A percentile compares a stretch with the other conserved stretches of the same genome.
These are phyloP conservation scores for Amanita inopinata DNA, from an alignment of 768 basidiomycete species.

Conservation along the genomic window DNA sequence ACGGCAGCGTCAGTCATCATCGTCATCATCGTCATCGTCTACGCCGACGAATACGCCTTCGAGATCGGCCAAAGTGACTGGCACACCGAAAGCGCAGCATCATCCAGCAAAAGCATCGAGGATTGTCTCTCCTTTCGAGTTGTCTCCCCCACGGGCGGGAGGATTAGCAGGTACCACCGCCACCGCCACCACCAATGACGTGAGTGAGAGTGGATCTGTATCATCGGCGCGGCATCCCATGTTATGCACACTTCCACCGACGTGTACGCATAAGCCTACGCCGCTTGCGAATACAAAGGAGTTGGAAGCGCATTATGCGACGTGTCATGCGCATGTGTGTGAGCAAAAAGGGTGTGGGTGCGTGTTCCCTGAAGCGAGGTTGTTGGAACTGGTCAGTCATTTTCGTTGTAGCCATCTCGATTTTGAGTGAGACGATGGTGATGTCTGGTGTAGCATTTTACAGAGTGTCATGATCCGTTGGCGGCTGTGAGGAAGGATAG, in stretches of 20 bases:
- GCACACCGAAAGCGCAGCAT: constrained; percentile 11
- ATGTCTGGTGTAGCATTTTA: constrained; percentile 48
- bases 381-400: constrained; percentile 70
- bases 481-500: constrained; percentile 67
- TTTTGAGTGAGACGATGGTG: not conserved
- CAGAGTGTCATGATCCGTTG: constrained; percentile 83
- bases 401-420: too few relatives aligned
- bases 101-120: constrained; percentile 10
- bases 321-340: constrained; percentile 78
- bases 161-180: too few relatives aligned
- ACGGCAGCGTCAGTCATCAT: constrained; percentile 29
- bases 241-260: constrained; percentile 73
- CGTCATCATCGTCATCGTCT: constrained; percentile 25
- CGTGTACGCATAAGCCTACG: constrained; percentile 62
- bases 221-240: constrained; percentile 33
- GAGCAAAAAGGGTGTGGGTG: constrained; percentile 58
- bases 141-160: constrained; percentile 2
- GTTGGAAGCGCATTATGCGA: constrained; percentile 76
- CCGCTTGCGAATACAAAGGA: constrained; percentile 56
- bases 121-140: constrained; percentile 4
- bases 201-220: not conserved
- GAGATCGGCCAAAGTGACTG: constrained; percentile 24
- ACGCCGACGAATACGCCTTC: constrained; percentile 20
- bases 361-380: constrained; percentile 77
- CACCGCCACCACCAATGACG: not conserved